phyloP scores from a whole-genome alignment of 2,329 filamentous ascomycete species.

The Xylaria sp. region DNA sequence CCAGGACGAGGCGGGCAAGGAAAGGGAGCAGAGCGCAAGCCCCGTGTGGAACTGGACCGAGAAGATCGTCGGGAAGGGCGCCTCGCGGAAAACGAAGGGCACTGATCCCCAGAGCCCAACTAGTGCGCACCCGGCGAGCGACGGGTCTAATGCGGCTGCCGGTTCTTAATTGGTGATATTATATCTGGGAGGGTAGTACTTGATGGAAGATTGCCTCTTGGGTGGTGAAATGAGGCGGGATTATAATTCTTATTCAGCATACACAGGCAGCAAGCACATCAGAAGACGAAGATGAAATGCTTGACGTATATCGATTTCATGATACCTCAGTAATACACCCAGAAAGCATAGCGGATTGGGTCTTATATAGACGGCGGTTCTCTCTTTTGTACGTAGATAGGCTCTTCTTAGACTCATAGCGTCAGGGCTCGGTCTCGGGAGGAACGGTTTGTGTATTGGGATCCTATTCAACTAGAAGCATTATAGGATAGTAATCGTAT shows the following conservation, averaged over 20 bases:
- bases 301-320: slow-evolving; percentile 12
- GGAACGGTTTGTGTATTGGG: neutral
- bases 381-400: slow-evolving; percentile 7
- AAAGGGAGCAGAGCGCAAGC: slow-evolving; percentile 34
- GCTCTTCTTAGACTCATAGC: slow-evolving; percentile 10
- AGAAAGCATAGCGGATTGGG: slow-evolving; percentile 19
- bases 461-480: slow-evolving; percentile 9
- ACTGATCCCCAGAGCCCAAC: slow-evolving; percentile 37
- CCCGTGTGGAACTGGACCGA: slow-evolving; percentile 57
- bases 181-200: neutral
- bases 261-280: neutral
- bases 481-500: neutral
- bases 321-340: slow-evolving; percentile 15
- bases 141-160: neutral
- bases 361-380: slow-evolving; percentile 11
- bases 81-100: slow-evolving; percentile 38
- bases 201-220: neutral
- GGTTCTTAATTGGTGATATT: neutral
- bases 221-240: neutral
- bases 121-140: slow-evolving; percentile 20
- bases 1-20: slow-evolving; percentile 35
- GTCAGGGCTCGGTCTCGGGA: neutral
- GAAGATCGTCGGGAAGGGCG: slow-evolving; percentile 54
- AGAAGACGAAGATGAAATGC: neutral
- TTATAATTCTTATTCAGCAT: neutral